Evolutionary conservation across 176 grass and related monocot genomes (phyloP).

Genomic region (Carex cristatella): DNA sequence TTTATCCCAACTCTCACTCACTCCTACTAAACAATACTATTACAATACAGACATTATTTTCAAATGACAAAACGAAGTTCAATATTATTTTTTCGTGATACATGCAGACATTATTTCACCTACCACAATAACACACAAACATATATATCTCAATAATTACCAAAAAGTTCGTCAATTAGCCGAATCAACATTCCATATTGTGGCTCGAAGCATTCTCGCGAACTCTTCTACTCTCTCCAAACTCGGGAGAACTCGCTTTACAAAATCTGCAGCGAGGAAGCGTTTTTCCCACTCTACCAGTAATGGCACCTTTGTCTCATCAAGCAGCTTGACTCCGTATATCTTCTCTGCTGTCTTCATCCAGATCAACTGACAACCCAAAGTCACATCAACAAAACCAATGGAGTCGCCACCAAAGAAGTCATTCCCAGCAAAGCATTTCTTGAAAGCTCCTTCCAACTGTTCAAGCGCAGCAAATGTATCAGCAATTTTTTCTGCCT

Average conservation of each 20-base stretch:
- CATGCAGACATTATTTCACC: no score
- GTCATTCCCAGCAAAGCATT: conserved; percentile 21
- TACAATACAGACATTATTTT: no score
- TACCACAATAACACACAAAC: no score
- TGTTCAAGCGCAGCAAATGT: conserved; percentile 11
- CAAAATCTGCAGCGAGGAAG: conserved; percentile 29
- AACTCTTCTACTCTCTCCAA: conserved; percentile 8
- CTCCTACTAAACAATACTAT: no score
- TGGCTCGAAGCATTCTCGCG: background rate
- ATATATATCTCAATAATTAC: background rate
- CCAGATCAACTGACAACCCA: conserved; percentile 32
- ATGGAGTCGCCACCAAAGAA: conserved; percentile 34
- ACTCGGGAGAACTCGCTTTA: conserved; percentile 32
- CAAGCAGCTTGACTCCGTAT: conserved; percentile 17
- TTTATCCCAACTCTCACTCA: no score
- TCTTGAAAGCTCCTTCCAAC: conserved; percentile 37
- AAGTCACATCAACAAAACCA: conserved; percentile 35
- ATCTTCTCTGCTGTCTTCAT: conserved; percentile 28
- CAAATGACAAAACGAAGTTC: no score
- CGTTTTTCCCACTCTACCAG: conserved; percentile 36
- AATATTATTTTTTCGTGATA: no score
- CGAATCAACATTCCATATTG: conserved; percentile 10
- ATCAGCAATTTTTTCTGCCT: conserved; percentile 22
- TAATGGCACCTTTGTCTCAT: conserved; percentile 26
- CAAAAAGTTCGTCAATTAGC: background rate